A percentile compares a stretch with the other conserved stretches of the same genome.
Conservation (phyloP, 768 basidiomycete species). For the Cystofilobasidium ferigula region DNA sequence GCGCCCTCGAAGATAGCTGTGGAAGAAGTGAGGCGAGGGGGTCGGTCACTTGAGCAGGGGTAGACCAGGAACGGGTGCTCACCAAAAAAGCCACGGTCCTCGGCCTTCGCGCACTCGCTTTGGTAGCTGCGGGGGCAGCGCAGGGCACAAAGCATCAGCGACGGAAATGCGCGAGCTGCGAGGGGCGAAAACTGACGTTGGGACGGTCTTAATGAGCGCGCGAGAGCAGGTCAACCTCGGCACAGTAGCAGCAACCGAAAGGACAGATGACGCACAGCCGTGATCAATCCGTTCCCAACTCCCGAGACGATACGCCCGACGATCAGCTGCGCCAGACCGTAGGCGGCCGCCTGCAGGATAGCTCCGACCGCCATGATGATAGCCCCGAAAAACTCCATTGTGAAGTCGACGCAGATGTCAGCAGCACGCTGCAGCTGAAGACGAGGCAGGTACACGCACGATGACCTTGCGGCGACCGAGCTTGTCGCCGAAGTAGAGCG, state of each 20-base stretch:
- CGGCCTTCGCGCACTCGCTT: constrained; percentile 54
- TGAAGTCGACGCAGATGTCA: no score
- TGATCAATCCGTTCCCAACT: no score
- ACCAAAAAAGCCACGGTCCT: constrained; percentile 48
- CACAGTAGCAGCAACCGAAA: no score
- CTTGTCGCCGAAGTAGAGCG: constrained; percentile 43
- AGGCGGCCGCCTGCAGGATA: constrained; percentile 40
- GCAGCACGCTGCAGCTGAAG: no score
- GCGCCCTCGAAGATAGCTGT: constrained; percentile 55
- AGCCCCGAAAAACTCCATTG: constrained; percentile 24
- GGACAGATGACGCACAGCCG: constrained; percentile 42
- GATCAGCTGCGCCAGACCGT: constrained; percentile 51
- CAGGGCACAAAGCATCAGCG: no score
- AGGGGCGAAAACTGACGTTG: not conserved
- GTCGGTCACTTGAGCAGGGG: not conserved
- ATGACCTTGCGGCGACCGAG: constrained; percentile 40
- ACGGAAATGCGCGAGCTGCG: no score
- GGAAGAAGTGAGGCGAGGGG: not conserved
- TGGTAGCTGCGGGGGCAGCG: no score
- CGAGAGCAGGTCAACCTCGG: no score
- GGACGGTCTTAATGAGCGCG: not conserved
- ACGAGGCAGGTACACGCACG: constrained; percentile 20
- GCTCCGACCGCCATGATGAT: constrained; percentile 31
- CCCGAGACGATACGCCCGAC: constrained; percentile 47
- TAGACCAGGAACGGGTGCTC: not conserved